Conservation (phyloP, 495 filamentous ascomycete species). For the Niebla homalea region DNA sequence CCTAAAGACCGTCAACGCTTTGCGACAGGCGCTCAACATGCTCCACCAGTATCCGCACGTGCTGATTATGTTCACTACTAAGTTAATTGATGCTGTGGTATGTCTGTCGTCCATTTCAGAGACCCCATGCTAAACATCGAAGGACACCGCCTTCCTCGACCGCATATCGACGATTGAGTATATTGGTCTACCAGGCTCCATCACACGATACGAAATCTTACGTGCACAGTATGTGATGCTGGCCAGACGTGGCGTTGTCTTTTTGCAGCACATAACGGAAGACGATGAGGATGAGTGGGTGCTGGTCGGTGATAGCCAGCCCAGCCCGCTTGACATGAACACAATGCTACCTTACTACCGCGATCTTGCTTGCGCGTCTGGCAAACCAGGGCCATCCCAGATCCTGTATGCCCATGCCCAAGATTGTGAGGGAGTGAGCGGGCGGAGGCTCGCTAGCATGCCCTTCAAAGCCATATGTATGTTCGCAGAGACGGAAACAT, state of each 20-base stretch:
- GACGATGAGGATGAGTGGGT: not conserved
- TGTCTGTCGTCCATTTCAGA: not conserved
- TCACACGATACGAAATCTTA: conserved; percentile 37
- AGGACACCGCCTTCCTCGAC: conserved; percentile 42
- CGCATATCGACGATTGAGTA: conserved; percentile 39
- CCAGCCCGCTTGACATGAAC: not conserved
- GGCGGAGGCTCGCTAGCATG: conserved; percentile 16
- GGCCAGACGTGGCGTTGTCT: conserved; percentile 28
- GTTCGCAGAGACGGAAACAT: conserved; percentile 8
- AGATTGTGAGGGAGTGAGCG: conserved; percentile 13
- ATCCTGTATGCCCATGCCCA: no score
- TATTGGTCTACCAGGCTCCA: conserved; percentile 26
- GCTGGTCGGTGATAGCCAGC: no score
- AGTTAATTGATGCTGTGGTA: conserved; percentile 30
- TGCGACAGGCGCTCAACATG: conserved; percentile 27
- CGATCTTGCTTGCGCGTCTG: no score
- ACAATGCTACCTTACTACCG: not conserved
- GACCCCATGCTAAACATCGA: not conserved
- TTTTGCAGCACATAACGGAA: not conserved
- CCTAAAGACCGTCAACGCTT: conserved; percentile 20
- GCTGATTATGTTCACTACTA: conserved; percentile 39
- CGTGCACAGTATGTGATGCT: conserved; percentile 37
- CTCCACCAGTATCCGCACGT: conserved; percentile 30
- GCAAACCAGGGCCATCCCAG: no score
- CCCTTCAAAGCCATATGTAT: conserved; percentile 17